phyloP scores from a whole-genome alignment of 1,284 basidiomycete species.

The Microbotryum scabiosae region DNA sequence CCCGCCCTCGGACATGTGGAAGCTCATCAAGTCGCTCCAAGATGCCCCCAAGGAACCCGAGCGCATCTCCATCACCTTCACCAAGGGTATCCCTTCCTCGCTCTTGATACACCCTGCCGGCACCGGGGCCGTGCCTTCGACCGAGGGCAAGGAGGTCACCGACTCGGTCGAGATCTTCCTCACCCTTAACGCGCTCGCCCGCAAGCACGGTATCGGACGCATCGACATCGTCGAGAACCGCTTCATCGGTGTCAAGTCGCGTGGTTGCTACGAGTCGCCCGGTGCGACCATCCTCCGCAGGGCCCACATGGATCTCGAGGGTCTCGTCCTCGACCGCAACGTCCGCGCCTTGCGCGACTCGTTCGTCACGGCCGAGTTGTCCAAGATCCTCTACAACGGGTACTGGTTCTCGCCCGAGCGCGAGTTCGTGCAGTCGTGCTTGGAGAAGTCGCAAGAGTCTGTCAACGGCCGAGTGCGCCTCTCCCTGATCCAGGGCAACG shows the following conservation, averaged over 20 bases:
- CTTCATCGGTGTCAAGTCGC: constrained; percentile 97
- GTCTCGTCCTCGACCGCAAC: constrained; percentile 93
- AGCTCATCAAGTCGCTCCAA: constrained; percentile 79
- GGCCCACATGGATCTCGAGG: constrained; percentile 95
- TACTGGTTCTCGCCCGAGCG: constrained; percentile 78
- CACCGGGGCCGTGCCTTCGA: constrained; percentile 17
- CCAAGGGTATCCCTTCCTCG: constrained; percentile 73
- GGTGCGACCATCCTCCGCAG: constrained; percentile 90
- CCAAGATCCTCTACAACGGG: constrained; percentile 90
- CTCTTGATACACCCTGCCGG: constrained; percentile 50
- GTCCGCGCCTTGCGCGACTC: constrained; percentile 90
- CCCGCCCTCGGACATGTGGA: constrained; percentile 99
- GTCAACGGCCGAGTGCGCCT: constrained; percentile 89
- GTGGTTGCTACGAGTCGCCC: constrained; percentile 97
- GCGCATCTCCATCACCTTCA: constrained; percentile 74
- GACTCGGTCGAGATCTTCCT: constrained; percentile 96
- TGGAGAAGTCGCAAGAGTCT: constrained; percentile 87
- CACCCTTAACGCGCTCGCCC: constrained; percentile 79
- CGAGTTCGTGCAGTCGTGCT: constrained; percentile 82
- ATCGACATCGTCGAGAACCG: constrained; percentile 99
- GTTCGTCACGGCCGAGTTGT: constrained; percentile 81
- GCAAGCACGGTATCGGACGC: constrained; percentile 90
- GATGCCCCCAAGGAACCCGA: constrained; percentile 75
- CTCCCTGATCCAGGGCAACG: constrained; percentile 94
- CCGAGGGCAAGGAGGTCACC: constrained; percentile 50